Conservation (phyloP, 2,329 filamentous ascomycete species). For the Lasiodiplodia gonubiensis region DNA sequence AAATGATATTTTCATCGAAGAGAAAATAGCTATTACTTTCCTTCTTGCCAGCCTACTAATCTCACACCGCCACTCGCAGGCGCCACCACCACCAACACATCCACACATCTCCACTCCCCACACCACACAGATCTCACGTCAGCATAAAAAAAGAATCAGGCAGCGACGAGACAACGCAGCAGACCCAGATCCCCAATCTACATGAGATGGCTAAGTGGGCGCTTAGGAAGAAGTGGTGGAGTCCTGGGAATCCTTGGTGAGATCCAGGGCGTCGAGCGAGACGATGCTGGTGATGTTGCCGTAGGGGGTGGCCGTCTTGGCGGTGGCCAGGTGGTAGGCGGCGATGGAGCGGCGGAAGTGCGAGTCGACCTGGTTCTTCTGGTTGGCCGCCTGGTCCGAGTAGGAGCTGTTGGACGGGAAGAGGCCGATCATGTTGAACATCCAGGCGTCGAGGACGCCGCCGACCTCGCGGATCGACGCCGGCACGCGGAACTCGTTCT, state of each 20-base stretch:
- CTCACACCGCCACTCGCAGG: constrained; percentile 1
- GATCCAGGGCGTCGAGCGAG: constrained; percentile 6
- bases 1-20: neutral
- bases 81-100: neutral
- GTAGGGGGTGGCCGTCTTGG: constrained; percentile 25
- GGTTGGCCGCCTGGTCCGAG: constrained; percentile 26
- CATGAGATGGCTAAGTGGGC: too few relatives aligned
- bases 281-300: constrained; percentile 25
- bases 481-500: constrained; percentile 29
- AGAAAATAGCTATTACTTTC: neutral
- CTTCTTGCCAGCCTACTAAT: neutral
- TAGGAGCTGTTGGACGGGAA: constrained; percentile 29
- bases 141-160: neutral
- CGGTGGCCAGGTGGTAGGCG: constrained; percentile 28
- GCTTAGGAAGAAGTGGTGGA: neutral
- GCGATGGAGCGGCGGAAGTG: constrained; percentile 27
- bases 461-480: constrained; percentile 27
- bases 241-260: neutral
- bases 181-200: neutral
- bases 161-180: neutral
- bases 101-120: neutral
- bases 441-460: constrained; percentile 28
- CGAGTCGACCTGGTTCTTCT: constrained; percentile 30
- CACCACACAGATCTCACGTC: neutral
- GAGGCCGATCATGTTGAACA: constrained; percentile 29